Base-by-base conservation (phyloP, 805 yeast genomes). In the Candida insectorum region DNA sequence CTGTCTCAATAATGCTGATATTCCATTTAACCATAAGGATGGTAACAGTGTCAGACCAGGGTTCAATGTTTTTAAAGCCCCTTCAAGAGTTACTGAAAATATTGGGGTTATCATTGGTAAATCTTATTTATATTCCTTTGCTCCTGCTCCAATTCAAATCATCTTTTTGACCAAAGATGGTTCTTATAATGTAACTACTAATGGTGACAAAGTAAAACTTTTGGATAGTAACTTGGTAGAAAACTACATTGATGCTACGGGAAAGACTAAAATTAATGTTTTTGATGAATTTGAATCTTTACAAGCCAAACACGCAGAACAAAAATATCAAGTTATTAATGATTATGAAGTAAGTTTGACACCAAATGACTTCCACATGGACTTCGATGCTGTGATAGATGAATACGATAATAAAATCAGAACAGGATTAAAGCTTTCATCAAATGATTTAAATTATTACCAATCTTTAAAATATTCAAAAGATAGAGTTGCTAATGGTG, bases 81-180 rank as follows among this genome's bases (percentile, higher is more conserved):
- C 64, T 0, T 58, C 57, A 20, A 51, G 58, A 24, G 51, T 63
- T 2, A 45, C 59, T 4, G 52, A 46, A 34, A 49, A 48, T 12
- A 34, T 48, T 18, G 60, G 60, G 18, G 40, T 48, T 2, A 28
- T 61, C 4, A 57, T 56, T 22, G 54, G 56, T 38, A 65, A 65
- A 42, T 61, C 73, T 0, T 70, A 65, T 35, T 52, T 71, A 5
- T 65, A 64, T 45, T 51, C 68, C 1, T 60, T 54, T 31, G 74
- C 67, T 1, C 66, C 68, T 4, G 47, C 57, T 7, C 71, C 71
- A 3, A 18, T 44, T 41, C 30, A 55, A 35, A 39, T 70, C 16
- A 48, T 69, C 7, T 69, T 69, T 42, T 45, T 70, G 26, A 59
- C 68, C 19, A 47, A 48, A 14, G 60, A 58, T 8, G 71, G 69